Conservation (phyloP, 2,329 filamentous ascomycete genomes). For the Cordyceps cateniannulata region DNA sequence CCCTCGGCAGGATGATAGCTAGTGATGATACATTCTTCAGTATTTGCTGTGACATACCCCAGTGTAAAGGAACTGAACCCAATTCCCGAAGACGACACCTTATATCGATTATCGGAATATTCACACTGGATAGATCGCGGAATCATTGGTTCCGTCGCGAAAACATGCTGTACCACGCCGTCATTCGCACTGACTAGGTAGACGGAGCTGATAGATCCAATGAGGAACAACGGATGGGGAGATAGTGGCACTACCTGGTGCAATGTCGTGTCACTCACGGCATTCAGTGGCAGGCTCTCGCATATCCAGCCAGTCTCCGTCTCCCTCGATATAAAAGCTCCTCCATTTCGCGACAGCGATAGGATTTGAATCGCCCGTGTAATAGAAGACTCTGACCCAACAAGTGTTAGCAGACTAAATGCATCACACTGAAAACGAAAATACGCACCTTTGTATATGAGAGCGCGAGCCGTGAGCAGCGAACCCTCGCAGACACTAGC, state of each 20-base stretch:
- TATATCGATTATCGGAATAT: conserved; percentile 33
- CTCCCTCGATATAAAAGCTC: conserved; percentile 38
- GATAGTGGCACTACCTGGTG: conserved; percentile 53
- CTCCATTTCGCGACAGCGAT: conserved; percentile 43
- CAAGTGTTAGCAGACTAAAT: conserved; percentile 3
- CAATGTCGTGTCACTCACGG: conserved; percentile 41
- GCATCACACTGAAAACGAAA: not conserved
- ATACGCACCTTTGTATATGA: conserved; percentile 32
- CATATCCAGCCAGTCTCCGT: conserved; percentile 43
- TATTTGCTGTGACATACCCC: conserved; percentile 54
- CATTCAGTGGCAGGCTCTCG: conserved; percentile 34
- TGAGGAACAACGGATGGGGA: conserved; percentile 52
- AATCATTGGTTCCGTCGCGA: conserved; percentile 52
- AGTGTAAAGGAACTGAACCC: conserved; percentile 58
- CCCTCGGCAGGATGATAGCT: conserved; percentile 52
- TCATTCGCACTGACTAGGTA: conserved; percentile 47
- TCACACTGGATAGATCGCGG: conserved; percentile 55
- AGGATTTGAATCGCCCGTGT: conserved; percentile 30
- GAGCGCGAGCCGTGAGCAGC: conserved; percentile 42
- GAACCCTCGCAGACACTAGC: conserved; percentile 44
- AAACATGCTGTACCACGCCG: conserved; percentile 50
- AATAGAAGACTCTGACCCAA: conserved; percentile 13
- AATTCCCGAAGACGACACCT: conserved; percentile 16
- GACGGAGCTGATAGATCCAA: conserved; percentile 50
- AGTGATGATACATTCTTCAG: conserved; percentile 57